Evolutionary conservation across 805 yeast species (phyloP).

Genomic region (Wickerhamomyces kurtzmanii): DNA sequence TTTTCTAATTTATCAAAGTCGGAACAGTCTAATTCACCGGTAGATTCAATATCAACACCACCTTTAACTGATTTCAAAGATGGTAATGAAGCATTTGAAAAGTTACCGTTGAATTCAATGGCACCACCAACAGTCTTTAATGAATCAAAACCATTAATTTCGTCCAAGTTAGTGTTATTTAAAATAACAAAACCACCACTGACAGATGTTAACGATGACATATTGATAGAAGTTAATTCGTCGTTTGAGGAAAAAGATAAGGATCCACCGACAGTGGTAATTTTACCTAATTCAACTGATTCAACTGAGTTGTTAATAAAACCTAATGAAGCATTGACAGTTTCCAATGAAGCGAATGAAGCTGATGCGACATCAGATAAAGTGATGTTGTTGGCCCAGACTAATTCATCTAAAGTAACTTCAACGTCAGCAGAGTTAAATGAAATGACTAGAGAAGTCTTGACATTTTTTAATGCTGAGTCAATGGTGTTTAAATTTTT

Average conservation of each 20-base stretch:
- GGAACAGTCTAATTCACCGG: conserved; percentile 74
- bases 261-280: conserved; percentile 69
- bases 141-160: conserved; percentile 64
- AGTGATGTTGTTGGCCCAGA: conserved; percentile 82
- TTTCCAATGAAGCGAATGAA: conserved; percentile 55
- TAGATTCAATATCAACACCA: conserved; percentile 78
- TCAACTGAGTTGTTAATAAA: conserved; percentile 64
- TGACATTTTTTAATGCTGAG: conserved; percentile 64
- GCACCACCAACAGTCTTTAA: conserved; percentile 83
- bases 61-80: conserved; percentile 75
- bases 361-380: conserved; percentile 74
- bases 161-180: conserved; percentile 66
- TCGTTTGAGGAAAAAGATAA: conserved; percentile 68
- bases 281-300: conserved; percentile 39
- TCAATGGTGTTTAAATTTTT: conserved; percentile 59
- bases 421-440: conserved; percentile 76
- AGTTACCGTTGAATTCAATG: conserved; percentile 68
- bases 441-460: conserved; percentile 68
- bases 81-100: conserved; percentile 70
- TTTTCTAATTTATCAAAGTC: conserved; percentile 62
- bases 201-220: conserved; percentile 58
- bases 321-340: conserved; percentile 76
- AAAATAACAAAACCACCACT: conserved; percentile 93
- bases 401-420: conserved; percentile 57
- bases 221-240: conserved; percentile 57